Percentiles rank a stretch among this genome's conserved stretches.
Conservation (phyloP, 2,329 filamentous ascomycete species). For the Lithohypha guttulata region DNA sequence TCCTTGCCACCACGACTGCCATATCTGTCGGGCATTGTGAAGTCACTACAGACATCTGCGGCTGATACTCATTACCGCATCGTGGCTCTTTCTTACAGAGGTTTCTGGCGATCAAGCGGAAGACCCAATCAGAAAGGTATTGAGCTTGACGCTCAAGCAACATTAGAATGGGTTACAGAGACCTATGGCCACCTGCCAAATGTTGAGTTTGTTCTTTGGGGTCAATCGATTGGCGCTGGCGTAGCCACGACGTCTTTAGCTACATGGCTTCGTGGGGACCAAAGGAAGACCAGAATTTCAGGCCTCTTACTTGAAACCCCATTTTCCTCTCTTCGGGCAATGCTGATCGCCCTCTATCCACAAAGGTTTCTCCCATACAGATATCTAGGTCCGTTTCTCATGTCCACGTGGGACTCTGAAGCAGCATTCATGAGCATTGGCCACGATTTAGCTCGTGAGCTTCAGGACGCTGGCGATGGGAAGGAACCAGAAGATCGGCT, state of each 20-base stretch:
- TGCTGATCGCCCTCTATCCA: constrained; percentile 63
- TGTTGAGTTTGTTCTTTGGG: constrained; percentile 53
- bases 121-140: constrained; percentile 58
- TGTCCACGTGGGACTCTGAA: constrained; percentile 46
- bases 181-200: constrained; percentile 23
- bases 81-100: constrained; percentile 49
- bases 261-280: constrained; percentile 9
- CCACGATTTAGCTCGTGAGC: constrained; percentile 3
- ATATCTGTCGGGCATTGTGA: constrained; percentile 36
- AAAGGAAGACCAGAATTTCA: constrained; percentile 22
- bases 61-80: constrained; percentile 27
- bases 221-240: constrained; percentile 65
- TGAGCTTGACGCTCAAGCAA: constrained; percentile 55
- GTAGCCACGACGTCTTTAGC: constrained; percentile 44
- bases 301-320: constrained; percentile 64
- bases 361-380: constrained; percentile 71
- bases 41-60: constrained; percentile 12
- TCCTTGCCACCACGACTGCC: constrained; percentile 39
- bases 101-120: constrained; percentile 69
- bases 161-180: constrained; percentile 50
- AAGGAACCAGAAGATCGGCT: constrained; percentile 16
- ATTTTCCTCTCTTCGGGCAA: constrained; percentile 58
- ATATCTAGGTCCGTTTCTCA: constrained; percentile 62
- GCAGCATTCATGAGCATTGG: constrained; percentile 32
- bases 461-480: not conserved